A percentile compares a stretch with the other conserved stretches of the same genome.
These are phyloP conservation scores for Backusella tarrabulga DNA, from an alignment of 192 early-diverging fungal species.

Conservation along the genomic window DNA sequence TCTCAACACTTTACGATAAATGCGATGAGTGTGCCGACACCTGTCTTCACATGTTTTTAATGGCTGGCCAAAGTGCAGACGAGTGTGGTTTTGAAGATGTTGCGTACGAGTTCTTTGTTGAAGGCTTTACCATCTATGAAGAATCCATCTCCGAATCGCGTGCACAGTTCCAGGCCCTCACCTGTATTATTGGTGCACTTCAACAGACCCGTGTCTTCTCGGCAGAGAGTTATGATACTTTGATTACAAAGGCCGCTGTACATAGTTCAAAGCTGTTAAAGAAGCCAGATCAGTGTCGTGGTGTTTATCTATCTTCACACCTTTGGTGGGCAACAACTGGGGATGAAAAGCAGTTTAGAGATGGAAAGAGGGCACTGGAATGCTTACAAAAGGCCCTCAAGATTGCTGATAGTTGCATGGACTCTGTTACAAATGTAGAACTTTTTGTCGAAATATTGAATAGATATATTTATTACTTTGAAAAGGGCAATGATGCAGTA, in stretches of 20 bases:
- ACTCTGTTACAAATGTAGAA: slow-evolving; percentile 84
- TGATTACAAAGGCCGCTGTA: slow-evolving; percentile 87
- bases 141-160: slow-evolving; percentile 92
- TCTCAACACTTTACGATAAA: slow-evolving; percentile 70
- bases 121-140: slow-evolving; percentile 97
- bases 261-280: slow-evolving; percentile 90
- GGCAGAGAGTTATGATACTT: slow-evolving; percentile 92
- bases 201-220: slow-evolving; percentile 81
- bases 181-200: slow-evolving; percentile 83
- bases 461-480: slow-evolving; percentile 93
- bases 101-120: slow-evolving; percentile 97
- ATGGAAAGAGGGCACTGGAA: slow-evolving; percentile 87
- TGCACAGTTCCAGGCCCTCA: slow-evolving; percentile 88
- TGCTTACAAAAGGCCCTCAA: slow-evolving; percentile 94
- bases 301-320: slow-evolving; percentile 79
- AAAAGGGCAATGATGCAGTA: slow-evolving; percentile 86
- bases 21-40: slow-evolving; percentile 54
- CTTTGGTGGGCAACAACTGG: slow-evolving; percentile 87
- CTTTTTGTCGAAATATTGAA: slow-evolving; percentile 98
- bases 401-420: slow-evolving; percentile 92
- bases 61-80: slow-evolving; percentile 85
- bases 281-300: slow-evolving; percentile 93
- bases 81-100: slow-evolving; percentile 89
- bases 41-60: slow-evolving; percentile 80
- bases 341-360: slow-evolving; percentile 65